Percentiles rank a stretch among this genome's conserved stretches.
These are phyloP conservation scores for Phaeosphaeriaceae sp. DNA, from an alignment of 2,329 filamentous ascomycete genomes.

Conservation along the genomic window DNA sequence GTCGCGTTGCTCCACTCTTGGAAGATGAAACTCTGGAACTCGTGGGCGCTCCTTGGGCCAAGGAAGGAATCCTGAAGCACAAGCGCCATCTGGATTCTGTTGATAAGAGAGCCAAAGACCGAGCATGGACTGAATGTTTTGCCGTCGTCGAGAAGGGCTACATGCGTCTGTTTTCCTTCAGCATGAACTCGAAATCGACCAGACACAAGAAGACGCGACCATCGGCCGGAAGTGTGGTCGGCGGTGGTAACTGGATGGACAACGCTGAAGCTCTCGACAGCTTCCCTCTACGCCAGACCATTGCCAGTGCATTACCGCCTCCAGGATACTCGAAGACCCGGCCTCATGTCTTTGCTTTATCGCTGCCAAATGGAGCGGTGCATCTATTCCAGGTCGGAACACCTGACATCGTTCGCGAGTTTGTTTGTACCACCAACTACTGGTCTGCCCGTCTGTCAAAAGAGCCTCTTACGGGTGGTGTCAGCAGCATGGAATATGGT, in stretches of 20 bases:
- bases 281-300: slow-evolving; percentile 87
- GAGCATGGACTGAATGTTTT: slow-evolving; percentile 95
- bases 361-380: slow-evolving; percentile 88
- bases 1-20: slow-evolving; percentile 70
- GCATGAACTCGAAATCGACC: slow-evolving; percentile 74
- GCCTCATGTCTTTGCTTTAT: slow-evolving; percentile 93
- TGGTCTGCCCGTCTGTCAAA: slow-evolving; percentile 96
- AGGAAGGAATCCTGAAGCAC: slow-evolving; percentile 94
- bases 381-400: slow-evolving; percentile 99
- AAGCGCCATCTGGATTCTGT: slow-evolving; percentile 93
- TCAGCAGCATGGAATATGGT: slow-evolving; percentile 97
- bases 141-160: slow-evolving; percentile 95
- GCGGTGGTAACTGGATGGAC: slow-evolving; percentile 97
- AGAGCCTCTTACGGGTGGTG: slow-evolving; percentile 87
- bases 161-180: slow-evolving; percentile 93
- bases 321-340: slow-evolving; percentile 91
- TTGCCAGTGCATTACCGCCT: slow-evolving; percentile 86
- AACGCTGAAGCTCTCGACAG: slow-evolving; percentile 89
- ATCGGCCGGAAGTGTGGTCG: slow-evolving; percentile 73
- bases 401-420: slow-evolving; percentile 91
- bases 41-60: slow-evolving; percentile 94
- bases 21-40: slow-evolving; percentile 94
- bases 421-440: slow-evolving; percentile 93
- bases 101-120: slow-evolving; percentile 91
- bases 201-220: slow-evolving; percentile 68